Percentiles rank a stretch among this genome's conserved stretches.
phyloP scores from a whole-genome alignment of 2,329 filamentous ascomycete genomes.

The Capronia americana region DNA sequence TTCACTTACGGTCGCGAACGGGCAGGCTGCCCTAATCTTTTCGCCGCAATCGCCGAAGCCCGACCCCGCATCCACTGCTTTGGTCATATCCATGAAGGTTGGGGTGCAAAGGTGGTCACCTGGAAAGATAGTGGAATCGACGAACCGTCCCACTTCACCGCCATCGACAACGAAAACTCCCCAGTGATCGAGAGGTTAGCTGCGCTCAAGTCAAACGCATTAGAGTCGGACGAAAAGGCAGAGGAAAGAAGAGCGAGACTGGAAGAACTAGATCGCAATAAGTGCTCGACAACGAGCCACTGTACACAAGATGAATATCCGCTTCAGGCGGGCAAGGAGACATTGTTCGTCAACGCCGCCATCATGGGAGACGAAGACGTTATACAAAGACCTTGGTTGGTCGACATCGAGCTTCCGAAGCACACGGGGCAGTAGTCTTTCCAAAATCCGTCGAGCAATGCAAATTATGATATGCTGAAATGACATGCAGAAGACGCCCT shows the following conservation, averaged over 20 bases:
- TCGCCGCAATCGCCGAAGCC: conserved; percentile 43
- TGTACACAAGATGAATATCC: conserved; percentile 45
- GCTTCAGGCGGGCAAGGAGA: conserved; percentile 54
- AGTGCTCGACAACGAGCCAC: conserved; percentile 50
- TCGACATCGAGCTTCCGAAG: conserved; percentile 53
- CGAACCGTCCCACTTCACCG: conserved; percentile 54
- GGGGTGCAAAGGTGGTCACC: conserved; percentile 61
- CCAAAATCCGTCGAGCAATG: too few relatives aligned
- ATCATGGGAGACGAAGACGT: conserved; percentile 55
- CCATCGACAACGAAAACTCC: conserved; percentile 54
- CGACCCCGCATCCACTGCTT: conserved; percentile 50
- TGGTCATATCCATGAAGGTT: conserved; percentile 54
- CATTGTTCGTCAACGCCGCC: conserved; percentile 66
- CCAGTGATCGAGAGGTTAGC: conserved; percentile 47
- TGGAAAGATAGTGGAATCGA: conserved; percentile 54
- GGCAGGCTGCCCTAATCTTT: conserved; percentile 45
- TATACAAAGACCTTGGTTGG: conserved; percentile 60
- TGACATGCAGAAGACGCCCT: too few relatives aligned
- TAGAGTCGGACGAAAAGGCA: not conserved
- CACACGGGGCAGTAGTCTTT: not conserved
- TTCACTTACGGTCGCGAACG: conserved; percentile 42
- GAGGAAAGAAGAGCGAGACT: not conserved
- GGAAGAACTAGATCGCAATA: conserved; percentile 32
- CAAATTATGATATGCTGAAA: too few relatives aligned
- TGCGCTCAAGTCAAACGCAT: conserved; percentile 30